Base-by-base conservation (phyloP, 2,329 filamentous ascomycete species). In the Gnomoniopsis sp. region DNA sequence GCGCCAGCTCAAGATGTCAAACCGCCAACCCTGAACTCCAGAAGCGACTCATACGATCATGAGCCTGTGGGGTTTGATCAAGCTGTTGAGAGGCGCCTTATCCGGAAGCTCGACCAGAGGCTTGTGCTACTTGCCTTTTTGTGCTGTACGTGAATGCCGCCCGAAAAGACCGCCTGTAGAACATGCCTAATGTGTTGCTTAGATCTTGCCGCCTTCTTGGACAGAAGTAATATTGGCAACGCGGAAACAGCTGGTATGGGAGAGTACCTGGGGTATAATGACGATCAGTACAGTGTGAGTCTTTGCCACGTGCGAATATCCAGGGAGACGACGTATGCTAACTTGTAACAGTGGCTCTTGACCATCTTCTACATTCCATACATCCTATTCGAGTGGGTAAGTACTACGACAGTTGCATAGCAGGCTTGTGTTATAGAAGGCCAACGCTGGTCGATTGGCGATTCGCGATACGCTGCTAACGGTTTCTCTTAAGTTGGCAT, bases 291-390 rank as follows among this genome's bases (percentile, higher is more conserved):
- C 60, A 70, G 75, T 67, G 72, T 73, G 7, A 30, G 55, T 33
- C 3, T 38, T 15, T 19, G 41, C n/a, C 38, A 21, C 41, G 3
- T n/a, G 6, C 23, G 10, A 12, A n/a, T 19, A 8, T 17, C 12
- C 6, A n/a, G 46, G 26, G 41, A 17, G 49, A 38, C 12, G 36
- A 11, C 14, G 19, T 8, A 12, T 38, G 23, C 54, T 61, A 51
- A 49, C 47, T 48, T 6, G n/a, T 34, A 14, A 17, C 36, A 72
- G 68, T 78, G 75, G 75, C 67, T 77, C 23, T 67, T 78, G 36
- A 77, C 74, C 22, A 76, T 78, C 47, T 77, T 77, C 55, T 78
- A 77, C 61, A 77, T 77, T 46, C 73, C 74, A 0, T 77, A 76
- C 57, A 76, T 76, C 33, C 23, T 76, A 50, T 77, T 77, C 54